Conservation (phyloP, 164 flowering plant genomes). For the Aristolochia contorta region DNA sequence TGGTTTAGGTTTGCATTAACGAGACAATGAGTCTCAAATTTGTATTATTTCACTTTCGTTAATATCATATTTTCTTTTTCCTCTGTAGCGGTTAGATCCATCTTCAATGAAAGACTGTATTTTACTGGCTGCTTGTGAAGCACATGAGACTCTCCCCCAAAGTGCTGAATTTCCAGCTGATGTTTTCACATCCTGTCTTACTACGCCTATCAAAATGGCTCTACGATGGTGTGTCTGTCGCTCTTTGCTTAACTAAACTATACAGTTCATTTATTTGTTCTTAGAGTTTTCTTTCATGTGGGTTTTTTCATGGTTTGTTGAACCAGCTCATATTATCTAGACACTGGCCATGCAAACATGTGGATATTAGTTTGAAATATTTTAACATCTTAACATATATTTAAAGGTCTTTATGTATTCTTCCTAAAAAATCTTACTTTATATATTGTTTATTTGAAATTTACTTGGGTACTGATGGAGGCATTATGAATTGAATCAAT, state of each 20-base stretch:
- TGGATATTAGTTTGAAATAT: too few relatives aligned
- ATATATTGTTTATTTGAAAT: too few relatives aligned
- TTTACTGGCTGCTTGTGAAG: constrained; percentile 96
- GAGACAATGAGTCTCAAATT: background rate
- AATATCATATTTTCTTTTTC: background rate
- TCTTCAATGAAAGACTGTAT: constrained; percentile 70
- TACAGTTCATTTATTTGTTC: background rate
- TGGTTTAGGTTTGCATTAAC: background rate
- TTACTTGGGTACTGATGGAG: too few relatives aligned
- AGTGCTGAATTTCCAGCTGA: constrained; percentile 98
- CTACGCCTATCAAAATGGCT: constrained; percentile 99
- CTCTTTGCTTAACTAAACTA: background rate
- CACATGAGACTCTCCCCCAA: constrained; percentile 95
- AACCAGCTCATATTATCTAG: too few relatives aligned
- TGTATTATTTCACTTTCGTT: background rate
- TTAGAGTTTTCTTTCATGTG: background rate
- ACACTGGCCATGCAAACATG: too few relatives aligned
- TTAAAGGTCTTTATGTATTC: too few relatives aligned
- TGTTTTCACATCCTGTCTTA: constrained; percentile 94
- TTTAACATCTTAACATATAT: too few relatives aligned
- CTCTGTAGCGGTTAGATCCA: constrained; percentile 44
- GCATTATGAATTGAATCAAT: too few relatives aligned
- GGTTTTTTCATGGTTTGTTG: too few relatives aligned
- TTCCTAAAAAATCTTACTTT: too few relatives aligned
- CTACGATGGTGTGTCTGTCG: constrained; percentile 55